Evolutionary conservation across 176 grass and related monocot genomes (phyloP).

Genomic region (Triticum aestivum): IWGSC_CS_RefSeq_v2.1 NC_057812.1:481217486-481217985

Average conservation of each 20-base stretch:
- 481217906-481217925: constrained; percentile 98
- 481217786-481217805: neutral
- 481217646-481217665: constrained; percentile 83
- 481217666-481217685: constrained; percentile 96
- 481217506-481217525: neutral
- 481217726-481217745: constrained; percentile 96
- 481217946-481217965: constrained; percentile 99
- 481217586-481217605: constrained; percentile 75
- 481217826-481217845: neutral
- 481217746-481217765: constrained; percentile 97
- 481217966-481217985: constrained; percentile 65
- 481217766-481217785: neutral
- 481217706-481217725: constrained; percentile 91
- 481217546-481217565: neutral
- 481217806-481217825: neutral
- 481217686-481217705: constrained; percentile 91
- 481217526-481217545: neutral
- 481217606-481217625: constrained; percentile 95
- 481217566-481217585: neutral
- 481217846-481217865: constrained; percentile 59
- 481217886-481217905: constrained; percentile 86
- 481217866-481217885: constrained; percentile 79
- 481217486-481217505: neutral
- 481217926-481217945: constrained; percentile 89
- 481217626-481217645: constrained; percentile 76